phyloP scores from a whole-genome alignment of 257 asterid species.

The Scutellaria minor region DNA sequence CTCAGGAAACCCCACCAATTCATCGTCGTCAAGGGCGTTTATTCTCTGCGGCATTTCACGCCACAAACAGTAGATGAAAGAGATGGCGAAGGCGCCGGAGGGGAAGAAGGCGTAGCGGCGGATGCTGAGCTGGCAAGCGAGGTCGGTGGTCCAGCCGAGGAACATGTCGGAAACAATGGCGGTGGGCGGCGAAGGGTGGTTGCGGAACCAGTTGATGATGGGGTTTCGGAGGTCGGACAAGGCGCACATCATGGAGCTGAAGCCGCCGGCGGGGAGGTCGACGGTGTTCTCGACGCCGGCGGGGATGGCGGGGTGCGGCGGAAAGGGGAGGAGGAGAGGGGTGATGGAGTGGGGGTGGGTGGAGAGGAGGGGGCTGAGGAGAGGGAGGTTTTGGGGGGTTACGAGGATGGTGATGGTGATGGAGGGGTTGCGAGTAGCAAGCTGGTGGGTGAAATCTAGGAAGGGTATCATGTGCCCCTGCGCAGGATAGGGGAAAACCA shows the following conservation, averaged over 20 bases:
- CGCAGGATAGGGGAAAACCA: constrained; percentile 84
- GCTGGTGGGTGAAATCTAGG: constrained; percentile 64
- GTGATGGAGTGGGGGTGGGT: constrained; percentile 53
- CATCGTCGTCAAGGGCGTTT: constrained; percentile 35
- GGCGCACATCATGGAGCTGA: constrained; percentile 52
- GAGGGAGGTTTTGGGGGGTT: constrained; percentile 71
- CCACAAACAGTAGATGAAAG: constrained; percentile 57
- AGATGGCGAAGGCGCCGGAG: constrained; percentile 64
- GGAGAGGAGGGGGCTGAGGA: constrained; percentile 56
- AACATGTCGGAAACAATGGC: constrained; percentile 75
- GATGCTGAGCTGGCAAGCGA: constrained; percentile 54
- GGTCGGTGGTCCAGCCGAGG: constrained; percentile 65
- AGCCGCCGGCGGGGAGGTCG: constrained; percentile 64
- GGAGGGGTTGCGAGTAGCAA: constrained; percentile 57
- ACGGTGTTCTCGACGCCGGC: constrained; percentile 71
- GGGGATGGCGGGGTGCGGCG: constrained; percentile 57
- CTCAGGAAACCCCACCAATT: constrained; percentile 37
- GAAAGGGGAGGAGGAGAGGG: constrained; percentile 74
- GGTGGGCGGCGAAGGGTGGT: constrained; percentile 71
- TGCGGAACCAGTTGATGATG: constrained; percentile 55
- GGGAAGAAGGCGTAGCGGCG: constrained; percentile 69
- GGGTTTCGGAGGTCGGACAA: constrained; percentile 50
- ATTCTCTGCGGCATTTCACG: constrained; percentile 43
- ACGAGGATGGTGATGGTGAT: constrained; percentile 64
- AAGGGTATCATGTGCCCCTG: constrained; percentile 91